Conservation (phyloP, 2,329 filamentous ascomycete species). For the Sphaerulina musiva region DNA sequence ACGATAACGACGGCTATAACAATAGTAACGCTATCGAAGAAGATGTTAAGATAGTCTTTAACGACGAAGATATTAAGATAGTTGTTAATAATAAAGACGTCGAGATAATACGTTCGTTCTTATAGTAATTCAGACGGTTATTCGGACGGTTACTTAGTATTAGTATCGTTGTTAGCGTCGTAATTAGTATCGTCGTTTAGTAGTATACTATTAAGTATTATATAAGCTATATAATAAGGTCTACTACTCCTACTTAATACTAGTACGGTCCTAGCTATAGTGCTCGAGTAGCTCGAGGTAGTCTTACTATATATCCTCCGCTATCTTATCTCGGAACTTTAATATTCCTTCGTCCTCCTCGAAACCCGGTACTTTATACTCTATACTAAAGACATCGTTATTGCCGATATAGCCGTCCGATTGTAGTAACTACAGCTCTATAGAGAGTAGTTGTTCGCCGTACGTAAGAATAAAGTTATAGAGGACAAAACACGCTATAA, state of each 20-base stretch:
- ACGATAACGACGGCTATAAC: too few species aligned
- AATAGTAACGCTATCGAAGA: too few species aligned
- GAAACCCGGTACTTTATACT: background rate
- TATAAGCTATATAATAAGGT: too few species aligned
- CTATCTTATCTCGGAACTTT: background rate
- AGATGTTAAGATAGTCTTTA: too few species aligned
- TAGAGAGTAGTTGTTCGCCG: background rate
- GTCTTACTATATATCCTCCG: background rate
- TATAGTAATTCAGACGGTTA: too few species aligned
- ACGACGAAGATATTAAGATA: too few species aligned
- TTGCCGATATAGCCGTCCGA: background rate
- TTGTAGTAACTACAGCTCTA: background rate
- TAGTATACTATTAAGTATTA: too few species aligned
- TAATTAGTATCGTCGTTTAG: too few species aligned
- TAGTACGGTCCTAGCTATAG: background rate
- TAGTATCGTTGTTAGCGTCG: too few species aligned
- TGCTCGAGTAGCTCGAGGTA: background rate
- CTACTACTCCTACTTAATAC: background rate
- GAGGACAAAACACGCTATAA: background rate
- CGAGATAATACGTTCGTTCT: too few species aligned
- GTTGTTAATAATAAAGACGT: too few species aligned
- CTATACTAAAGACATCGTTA: background rate
- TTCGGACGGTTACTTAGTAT: too few species aligned
- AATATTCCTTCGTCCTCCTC: background rate
- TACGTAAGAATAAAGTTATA: background rate